Base-by-base conservation (phyloP, 169 alveolate genomes). In the Cryptosporidium meleagridis region DNA sequence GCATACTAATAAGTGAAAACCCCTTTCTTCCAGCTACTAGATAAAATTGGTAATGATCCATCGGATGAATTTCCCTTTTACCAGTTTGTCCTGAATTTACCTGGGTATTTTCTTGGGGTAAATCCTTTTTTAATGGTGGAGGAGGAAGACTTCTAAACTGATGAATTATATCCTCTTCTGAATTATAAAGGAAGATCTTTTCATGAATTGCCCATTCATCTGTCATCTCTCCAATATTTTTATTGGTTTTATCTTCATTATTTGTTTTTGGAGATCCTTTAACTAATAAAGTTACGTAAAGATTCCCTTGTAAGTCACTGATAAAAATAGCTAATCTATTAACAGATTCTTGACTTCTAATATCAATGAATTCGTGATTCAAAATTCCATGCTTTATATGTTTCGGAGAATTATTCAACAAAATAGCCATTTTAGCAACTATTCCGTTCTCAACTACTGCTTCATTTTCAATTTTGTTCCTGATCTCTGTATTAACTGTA, bases 41-140 rank as follows among this genome's bases (percentile, higher is more conserved):
- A 41, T 80, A 80, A 37, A 80, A 62, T 29, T 80, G 89, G 41
- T 65, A 41, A 39, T 62, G 59, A n/a, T 80, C 89, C 68, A 80
- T 80, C 41, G 41, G 68, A 12, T 35, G 45, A 37, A 80, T 44
- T 12, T 41, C 62, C 5, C 89, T 59, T 59, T 37, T 80, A 31
- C 35, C 62, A 16, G 41, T 45, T 35, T 9, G 18, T 23, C 45
- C 84, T 8, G 48, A n/a, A 39, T 39, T 62, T 26, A 18, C 26
- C 35, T 62, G 52, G n/a, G 14, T 31, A 9, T 33, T 55, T 16
- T 33, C 33, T 7, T 52, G 26, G 21, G 2, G 10, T 5, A 21
- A 18, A 18, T n/a, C 12, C 35, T 37, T 59, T n/a, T 23, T 62
- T 23, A 80, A 21, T 80, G 89, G 89, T 12, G 89, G 80, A 41